Evolutionary conservation across 441 rosid genomes (phyloP).

Genomic region (Erodium moschatum): DNA sequence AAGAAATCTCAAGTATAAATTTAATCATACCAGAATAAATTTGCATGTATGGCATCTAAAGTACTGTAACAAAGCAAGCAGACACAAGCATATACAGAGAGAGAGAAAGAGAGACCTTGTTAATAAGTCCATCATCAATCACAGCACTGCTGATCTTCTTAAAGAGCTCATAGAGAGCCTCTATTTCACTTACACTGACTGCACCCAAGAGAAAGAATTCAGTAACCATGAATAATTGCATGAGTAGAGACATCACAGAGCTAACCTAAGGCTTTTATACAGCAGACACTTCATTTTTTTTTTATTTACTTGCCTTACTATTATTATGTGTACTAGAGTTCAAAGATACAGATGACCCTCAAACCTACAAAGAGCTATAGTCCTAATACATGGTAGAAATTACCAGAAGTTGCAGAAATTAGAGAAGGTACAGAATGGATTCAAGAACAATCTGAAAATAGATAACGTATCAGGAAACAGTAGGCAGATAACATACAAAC

Average conservation of each 20-base stretch:
- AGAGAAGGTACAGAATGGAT: not conserved
- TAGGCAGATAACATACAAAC: constrained; percentile 27
- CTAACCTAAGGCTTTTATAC: not conserved
- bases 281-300: not conserved
- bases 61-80: not conserved
- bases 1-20: no score
- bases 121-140: constrained; percentile 87
- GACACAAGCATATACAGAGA: not conserved
- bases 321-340: no score
- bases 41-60: not conserved
- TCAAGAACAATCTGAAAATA: constrained; percentile 1
- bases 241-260: not conserved
- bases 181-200: constrained; percentile 97
- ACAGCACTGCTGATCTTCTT: constrained; percentile 98
- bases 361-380: not conserved
- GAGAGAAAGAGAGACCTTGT: constrained; percentile 48
- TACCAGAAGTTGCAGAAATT: not conserved
- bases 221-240: not conserved
- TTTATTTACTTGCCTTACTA: no score
- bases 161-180: constrained; percentile 91
- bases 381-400: not conserved
- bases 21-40: no score
- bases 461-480: constrained; percentile 11
- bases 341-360: no score
- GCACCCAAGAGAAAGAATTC: constrained; percentile 26